Percentiles rank a stretch among this genome's conserved stretches.
These are phyloP conservation scores for Puccinia polysora DNA, from an alignment of 1,284 basidiomycete species.

Conservation along the genomic window DNA sequence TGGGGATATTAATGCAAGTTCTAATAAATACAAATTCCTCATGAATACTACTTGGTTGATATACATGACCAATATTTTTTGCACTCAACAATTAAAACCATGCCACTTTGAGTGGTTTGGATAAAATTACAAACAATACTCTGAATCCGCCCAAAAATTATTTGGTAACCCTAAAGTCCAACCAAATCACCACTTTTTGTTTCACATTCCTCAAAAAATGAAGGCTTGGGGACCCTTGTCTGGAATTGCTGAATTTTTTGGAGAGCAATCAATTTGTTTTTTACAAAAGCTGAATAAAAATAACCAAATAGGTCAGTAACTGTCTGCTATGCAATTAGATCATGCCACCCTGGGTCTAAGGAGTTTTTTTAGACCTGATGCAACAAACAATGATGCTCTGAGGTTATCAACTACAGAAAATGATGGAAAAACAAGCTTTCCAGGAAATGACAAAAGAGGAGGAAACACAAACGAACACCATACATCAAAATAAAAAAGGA, in stretches of 20 bases:
- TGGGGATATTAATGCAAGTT: background rate
- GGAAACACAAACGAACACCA: too few species aligned
- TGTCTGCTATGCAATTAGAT: too few species aligned
- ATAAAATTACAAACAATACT: conserved; percentile 10
- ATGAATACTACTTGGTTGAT: conserved; percentile 10
- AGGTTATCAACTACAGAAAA: too few species aligned
- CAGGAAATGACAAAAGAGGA: too few species aligned
- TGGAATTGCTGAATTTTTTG: conserved; percentile 18
- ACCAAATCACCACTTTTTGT: conserved; percentile 27
- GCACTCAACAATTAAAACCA: background rate
- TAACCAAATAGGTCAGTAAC: conserved; percentile 13
- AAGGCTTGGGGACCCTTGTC: conserved; percentile 15
- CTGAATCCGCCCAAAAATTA: background rate
- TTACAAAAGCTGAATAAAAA: conserved; percentile 14
- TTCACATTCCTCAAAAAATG: conserved; percentile 30
- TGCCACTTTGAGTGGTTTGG: background rate
- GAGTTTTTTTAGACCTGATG: too few species aligned
- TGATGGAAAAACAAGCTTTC: too few species aligned
- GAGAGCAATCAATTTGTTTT: conserved; percentile 11
- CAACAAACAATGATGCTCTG: too few species aligned
- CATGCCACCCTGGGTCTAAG: too few species aligned
- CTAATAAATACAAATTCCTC: conserved; percentile 5
- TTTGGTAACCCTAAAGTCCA: background rate
- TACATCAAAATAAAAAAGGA: too few species aligned
- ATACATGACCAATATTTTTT: conserved; percentile 13